Evolutionary conservation across 805 yeast species (phyloP), one percentile per base, ranked within the genome.

Genomic region (Komagataella pseudopastoris): DNA sequence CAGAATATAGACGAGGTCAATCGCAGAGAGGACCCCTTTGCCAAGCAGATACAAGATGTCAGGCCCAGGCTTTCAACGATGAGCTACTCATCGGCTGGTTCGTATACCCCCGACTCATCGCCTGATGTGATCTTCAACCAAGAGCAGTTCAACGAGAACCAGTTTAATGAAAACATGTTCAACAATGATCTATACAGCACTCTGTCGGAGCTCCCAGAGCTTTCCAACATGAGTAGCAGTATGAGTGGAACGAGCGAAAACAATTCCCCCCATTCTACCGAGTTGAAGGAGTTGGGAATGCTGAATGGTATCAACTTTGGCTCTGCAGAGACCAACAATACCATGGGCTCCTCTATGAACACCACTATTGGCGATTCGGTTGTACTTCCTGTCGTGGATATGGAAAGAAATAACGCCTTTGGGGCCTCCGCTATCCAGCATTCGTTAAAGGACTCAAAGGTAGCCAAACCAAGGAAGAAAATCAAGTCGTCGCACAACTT

Each of bases 401-500:
- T 30, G 39, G 39, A 30, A 30, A 30, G 39, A 30, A 30, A 30
- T 30, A 14, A 30, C 39, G 39, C 39, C 4, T 10, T 30, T 30
- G 39, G 14, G 4, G 39, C 39, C 39, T 30, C 39, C 14, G 39
- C 39, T 3, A 14, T 14, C 5, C 39, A 30, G 10, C 39, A 30
- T 7, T 30, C 39, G 39, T 10, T 30, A 30, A 30, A 8, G 39
- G 49, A 44, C 12, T 47, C 55, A 24, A 56, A 57, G 12, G 51
- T 70, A 18, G 50, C 63, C 10, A 72, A 72, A 53, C 73, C 75
- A 4, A 65, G 62, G 22, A 67, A 67, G 52, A 80, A 79, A 62
- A 77, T 74, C 52, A 80, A 79, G 60, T 71, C 79, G 2, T 76
- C 86, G 2, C 88, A 83, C 65, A 83, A 83, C 59, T 75, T 80